A percentile compares a stretch with the other conserved stretches of the same genome.
phyloP scores from a whole-genome alignment of 331 rosid species.

The Arachis monticola region DNA sequence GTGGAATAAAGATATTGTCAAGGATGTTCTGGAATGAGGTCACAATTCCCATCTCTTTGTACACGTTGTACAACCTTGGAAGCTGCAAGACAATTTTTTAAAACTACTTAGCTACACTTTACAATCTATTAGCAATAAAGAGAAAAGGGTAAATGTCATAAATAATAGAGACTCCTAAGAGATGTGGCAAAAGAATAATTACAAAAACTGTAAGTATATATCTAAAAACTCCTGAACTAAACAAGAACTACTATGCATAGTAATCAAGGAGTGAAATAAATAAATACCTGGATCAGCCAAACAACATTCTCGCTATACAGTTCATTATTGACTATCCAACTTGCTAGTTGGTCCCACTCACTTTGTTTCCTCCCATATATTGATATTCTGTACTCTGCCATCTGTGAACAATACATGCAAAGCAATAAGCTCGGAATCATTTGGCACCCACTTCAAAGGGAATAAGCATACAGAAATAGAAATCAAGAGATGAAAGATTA shows the following conservation, averaged over 20 bases:
- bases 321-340: slow-evolving; percentile 97
- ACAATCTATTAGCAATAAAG: slow-evolving; percentile 3
- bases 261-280: background rate
- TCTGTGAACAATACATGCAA: slow-evolving; percentile 53
- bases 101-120: slow-evolving; percentile 32
- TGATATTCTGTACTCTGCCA: slow-evolving; percentile 98
- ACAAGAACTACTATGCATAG: slow-evolving; percentile 10
- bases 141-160: slow-evolving; percentile 14
- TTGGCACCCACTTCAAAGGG: slow-evolving; percentile 32
- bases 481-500: background rate
- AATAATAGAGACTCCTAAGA: slow-evolving; percentile 11
- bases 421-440: slow-evolving; percentile 19
- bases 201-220: background rate
- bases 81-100: slow-evolving; percentile 62
- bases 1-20: slow-evolving; percentile 92
- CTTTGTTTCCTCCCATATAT: slow-evolving; percentile 99
- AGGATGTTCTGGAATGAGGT: slow-evolving; percentile 97
- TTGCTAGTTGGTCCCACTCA: slow-evolving; percentile 99
- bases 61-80: slow-evolving; percentile 88
- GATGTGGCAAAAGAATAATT: slow-evolving; percentile 18
- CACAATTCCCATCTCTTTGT: slow-evolving; percentile 99
- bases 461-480: slow-evolving; percentile 23
- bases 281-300: slow-evolving; percentile 96
- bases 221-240: slow-evolving; percentile 27
- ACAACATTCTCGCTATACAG: slow-evolving; percentile 95